Conservation (phyloP, 2,329 filamentous ascomycete genomes). For the Hyphodiscus sp. region DNA sequence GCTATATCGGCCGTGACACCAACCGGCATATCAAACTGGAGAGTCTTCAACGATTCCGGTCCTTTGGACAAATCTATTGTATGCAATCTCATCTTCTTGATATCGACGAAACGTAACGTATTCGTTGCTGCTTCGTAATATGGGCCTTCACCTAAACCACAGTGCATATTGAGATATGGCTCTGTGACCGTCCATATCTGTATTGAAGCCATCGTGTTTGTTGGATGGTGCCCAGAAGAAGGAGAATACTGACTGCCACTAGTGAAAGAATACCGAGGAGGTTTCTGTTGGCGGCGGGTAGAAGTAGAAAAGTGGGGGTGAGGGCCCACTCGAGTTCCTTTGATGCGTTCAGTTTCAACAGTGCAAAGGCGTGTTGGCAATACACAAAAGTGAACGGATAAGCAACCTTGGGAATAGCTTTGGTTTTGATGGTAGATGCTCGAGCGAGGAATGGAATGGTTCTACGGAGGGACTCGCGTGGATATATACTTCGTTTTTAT, state of each 20-base stretch:
- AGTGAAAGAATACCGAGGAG: slow-evolving; percentile 2
- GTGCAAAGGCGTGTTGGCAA: neutral
- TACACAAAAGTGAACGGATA: neutral
- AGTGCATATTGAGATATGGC: slow-evolving; percentile 52
- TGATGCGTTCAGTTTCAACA: neutral
- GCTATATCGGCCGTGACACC: slow-evolving; percentile 75
- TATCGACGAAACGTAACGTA: slow-evolving; percentile 73
- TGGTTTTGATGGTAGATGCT: neutral
- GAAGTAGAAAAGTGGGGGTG: neutral
- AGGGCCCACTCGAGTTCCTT: neutral
- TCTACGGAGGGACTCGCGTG: neutral
- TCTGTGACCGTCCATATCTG: slow-evolving; percentile 41
- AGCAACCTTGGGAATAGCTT: neutral
- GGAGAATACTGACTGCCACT: slow-evolving; percentile 11
- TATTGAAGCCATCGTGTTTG: slow-evolving; percentile 21
- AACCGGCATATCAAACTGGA: slow-evolving; percentile 46
- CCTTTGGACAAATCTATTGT: slow-evolving; percentile 60
- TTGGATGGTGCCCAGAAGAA: slow-evolving; percentile 6
- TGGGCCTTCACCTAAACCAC: slow-evolving; percentile 66
- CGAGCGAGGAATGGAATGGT: neutral
- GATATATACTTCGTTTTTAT: neutral
- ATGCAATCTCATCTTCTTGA: slow-evolving; percentile 70
- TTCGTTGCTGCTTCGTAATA: slow-evolving; percentile 63
- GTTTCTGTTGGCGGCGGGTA: neutral
- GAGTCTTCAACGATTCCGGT: slow-evolving; percentile 26